phyloP scores from a whole-genome alignment of 441 rosid species.

The Populus tomentosa region DNA sequence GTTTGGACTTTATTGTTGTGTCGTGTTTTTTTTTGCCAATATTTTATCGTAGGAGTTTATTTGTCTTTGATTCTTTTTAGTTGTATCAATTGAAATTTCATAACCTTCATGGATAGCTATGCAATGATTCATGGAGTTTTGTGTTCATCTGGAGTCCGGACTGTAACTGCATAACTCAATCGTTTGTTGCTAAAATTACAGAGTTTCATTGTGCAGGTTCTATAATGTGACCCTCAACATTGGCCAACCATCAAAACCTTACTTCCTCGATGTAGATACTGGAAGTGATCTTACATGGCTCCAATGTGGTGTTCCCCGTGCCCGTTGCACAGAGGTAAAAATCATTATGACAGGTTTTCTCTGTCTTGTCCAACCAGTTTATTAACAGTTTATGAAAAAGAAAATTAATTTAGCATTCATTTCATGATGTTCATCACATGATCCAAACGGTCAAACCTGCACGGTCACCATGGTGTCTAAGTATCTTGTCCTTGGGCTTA shows the following conservation, averaged over 20 bases:
- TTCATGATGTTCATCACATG: not conserved
- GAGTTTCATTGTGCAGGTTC: constrained; percentile 37
- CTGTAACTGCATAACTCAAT: not conserved
- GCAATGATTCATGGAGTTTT: not conserved
- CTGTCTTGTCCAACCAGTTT: not conserved
- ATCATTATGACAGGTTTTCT: not conserved
- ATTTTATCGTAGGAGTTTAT: no score
- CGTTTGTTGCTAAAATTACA: not conserved
- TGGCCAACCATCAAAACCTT: constrained; percentile 79
- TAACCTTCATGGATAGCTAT: not conserved
- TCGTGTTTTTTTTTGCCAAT: not conserved
- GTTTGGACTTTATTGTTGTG: not conserved
- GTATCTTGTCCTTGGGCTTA: not conserved
- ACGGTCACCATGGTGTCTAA: not conserved
- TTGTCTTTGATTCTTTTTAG: not conserved
- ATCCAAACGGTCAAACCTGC: not conserved
- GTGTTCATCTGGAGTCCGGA: not conserved
- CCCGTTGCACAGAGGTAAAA: constrained; percentile 56
- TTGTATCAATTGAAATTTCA: not conserved
- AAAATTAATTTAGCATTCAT: not conserved
- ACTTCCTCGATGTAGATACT: constrained; percentile 85
- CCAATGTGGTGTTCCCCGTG: constrained; percentile 81
- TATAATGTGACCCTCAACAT: constrained; percentile 64
- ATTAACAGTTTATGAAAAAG: not conserved
- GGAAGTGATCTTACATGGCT: constrained; percentile 99